A percentile compares a stretch with the other conserved stretches of the same genome.
Conservation (phyloP, 2,329 filamentous ascomycete species). For the Fusarium sp. region DNA sequence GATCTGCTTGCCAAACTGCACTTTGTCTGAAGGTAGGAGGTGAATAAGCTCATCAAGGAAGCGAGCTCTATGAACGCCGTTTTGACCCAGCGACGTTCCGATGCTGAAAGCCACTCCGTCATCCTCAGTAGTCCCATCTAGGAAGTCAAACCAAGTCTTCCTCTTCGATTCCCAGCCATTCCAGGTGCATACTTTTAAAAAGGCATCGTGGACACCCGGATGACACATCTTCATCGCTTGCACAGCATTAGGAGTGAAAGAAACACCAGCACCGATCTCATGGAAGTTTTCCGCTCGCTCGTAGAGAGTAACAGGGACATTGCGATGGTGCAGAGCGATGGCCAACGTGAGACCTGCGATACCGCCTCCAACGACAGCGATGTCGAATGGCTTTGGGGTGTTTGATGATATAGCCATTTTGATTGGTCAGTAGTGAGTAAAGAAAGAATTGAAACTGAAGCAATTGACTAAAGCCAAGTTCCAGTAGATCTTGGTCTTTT, state of each 20-base stretch:
- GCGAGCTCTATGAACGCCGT: slow-evolving; percentile 54
- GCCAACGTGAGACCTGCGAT: slow-evolving; percentile 65
- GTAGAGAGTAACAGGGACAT: slow-evolving; percentile 60
- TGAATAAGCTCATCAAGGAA: slow-evolving; percentile 58
- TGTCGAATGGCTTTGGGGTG: slow-evolving; percentile 35
- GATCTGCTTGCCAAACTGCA: slow-evolving; percentile 54
- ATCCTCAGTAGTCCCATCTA: slow-evolving; percentile 37
- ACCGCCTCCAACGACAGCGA: slow-evolving; percentile 66
- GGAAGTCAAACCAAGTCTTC: slow-evolving; percentile 46
- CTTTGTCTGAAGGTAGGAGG: slow-evolving; percentile 52
- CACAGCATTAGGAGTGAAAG: slow-evolving; percentile 65
- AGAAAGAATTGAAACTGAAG: neutral
- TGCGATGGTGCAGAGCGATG: slow-evolving; percentile 60
- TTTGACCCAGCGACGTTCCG: slow-evolving; percentile 47
- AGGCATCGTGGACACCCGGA: slow-evolving; percentile 53
- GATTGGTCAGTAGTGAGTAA: neutral
- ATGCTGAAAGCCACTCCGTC: slow-evolving; percentile 29
- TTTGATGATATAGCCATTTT: slow-evolving; percentile 12
- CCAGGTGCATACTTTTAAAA: slow-evolving; percentile 44
- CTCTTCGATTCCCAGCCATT: slow-evolving; percentile 42
- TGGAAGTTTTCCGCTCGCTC: slow-evolving; percentile 59
- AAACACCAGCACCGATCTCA: slow-evolving; percentile 66
- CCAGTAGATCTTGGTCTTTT: neutral
- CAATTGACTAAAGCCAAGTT: neutral
- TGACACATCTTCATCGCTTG: slow-evolving; percentile 58